Conservation (phyloP, 2,329 filamentous ascomycete species). For the Lachnellula subtilissima region DNA sequence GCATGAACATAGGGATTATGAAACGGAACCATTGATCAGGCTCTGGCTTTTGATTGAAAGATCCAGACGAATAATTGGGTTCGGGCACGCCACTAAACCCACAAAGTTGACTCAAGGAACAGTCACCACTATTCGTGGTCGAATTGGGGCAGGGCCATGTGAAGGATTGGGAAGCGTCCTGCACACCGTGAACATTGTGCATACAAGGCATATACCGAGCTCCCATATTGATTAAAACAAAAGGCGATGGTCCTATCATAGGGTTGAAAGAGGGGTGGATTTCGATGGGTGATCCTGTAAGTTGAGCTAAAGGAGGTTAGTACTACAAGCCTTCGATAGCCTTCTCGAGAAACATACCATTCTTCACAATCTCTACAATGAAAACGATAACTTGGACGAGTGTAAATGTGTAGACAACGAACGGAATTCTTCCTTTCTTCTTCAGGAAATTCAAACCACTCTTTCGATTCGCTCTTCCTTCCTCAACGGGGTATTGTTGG, state of each 20-base stretch:
- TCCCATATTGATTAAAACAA: constrained; percentile 94
- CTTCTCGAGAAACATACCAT: constrained; percentile 52
- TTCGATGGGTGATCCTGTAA: constrained; percentile 60
- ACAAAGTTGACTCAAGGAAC: constrained; percentile 74
- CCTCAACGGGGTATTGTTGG: constrained; percentile 15
- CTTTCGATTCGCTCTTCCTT: constrained; percentile 38
- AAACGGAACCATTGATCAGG: constrained; percentile 98
- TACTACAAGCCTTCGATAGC: background rate
- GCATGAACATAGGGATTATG: constrained; percentile 91
- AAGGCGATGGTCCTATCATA: constrained; percentile 92
- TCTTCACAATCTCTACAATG: constrained; percentile 79
- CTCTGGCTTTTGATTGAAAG: constrained; percentile 39
- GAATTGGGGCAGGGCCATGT: constrained; percentile 79
- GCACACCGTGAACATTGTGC: constrained; percentile 70
- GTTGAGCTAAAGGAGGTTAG: constrained; percentile 46
- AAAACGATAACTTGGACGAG: constrained; percentile 77
- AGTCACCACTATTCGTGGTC: constrained; percentile 58
- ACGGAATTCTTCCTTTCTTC: constrained; percentile 50
- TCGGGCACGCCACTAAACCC: constrained; percentile 62
- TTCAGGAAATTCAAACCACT: constrained; percentile 48
- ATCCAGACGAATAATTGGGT: constrained; percentile 50
- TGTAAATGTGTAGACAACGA: constrained; percentile 78
- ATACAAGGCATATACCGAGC: constrained; percentile 91
- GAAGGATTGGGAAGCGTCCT: constrained; percentile 45
- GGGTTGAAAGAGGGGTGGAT: constrained; percentile 80